Conservation (phyloP, 148 eudicot genomes). For the Nepenthes mirabilis region DNA sequence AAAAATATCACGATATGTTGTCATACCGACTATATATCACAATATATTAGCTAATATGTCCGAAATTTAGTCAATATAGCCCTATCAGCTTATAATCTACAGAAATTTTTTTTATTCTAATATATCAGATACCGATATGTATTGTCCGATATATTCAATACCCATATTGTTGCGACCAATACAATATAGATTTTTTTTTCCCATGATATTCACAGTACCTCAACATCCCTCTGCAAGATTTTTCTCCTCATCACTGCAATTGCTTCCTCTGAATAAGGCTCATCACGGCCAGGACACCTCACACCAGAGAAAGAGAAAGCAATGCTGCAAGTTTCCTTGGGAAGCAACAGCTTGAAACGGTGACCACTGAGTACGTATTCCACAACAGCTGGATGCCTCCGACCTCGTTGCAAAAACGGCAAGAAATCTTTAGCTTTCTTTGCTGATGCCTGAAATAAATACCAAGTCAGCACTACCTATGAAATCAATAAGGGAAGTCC, state of each 20-base stretch:
- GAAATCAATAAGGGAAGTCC: no score
- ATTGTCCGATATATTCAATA: no score
- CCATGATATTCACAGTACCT: slow-evolving; percentile 34
- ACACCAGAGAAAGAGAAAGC: slow-evolving; percentile 88
- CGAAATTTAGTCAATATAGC: no score
- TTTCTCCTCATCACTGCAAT: slow-evolving; percentile 88
- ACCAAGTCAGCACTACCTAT: neutral
- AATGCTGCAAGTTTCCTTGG: slow-evolving; percentile 85
- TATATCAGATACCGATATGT: no score
- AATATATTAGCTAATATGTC: no score
- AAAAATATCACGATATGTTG: no score
- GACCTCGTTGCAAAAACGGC: slow-evolving; percentile 66
- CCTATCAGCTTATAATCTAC: no score
- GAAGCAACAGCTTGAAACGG: slow-evolving; percentile 65
- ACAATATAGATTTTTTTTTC: no score
- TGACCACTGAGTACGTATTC: slow-evolving; percentile 95
- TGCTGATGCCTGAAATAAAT: slow-evolving; percentile 43
- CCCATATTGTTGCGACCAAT: no score
- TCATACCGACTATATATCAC: no score
- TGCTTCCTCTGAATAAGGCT: slow-evolving; percentile 83
- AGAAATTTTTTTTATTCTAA: no score
- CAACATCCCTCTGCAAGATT: slow-evolving; percentile 96
- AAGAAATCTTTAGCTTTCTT: slow-evolving; percentile 84
- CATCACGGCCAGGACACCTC: slow-evolving; percentile 89
- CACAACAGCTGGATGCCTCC: slow-evolving; percentile 74